A percentile compares a stretch with the other conserved stretches of the same genome.
Evolutionary conservation across 208 protist species (phyloP).

Genomic region (Wallacemonas sp.): DNA sequence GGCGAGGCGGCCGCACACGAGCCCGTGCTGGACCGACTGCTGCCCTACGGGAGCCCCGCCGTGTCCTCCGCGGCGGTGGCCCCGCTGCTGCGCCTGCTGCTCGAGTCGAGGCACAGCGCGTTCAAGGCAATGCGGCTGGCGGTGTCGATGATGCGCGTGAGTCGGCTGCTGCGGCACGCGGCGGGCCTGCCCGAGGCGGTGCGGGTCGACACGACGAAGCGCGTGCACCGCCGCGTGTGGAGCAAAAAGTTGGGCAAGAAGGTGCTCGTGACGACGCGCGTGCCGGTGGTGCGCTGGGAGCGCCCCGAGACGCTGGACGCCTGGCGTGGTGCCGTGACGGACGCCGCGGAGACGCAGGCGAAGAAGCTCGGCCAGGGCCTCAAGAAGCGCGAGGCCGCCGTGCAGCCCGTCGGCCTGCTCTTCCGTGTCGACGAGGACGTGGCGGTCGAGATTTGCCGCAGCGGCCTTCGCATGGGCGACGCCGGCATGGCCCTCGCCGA

Average conservation of each 20-base stretch:
- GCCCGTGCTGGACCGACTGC: slow-evolving; percentile 46
- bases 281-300: slow-evolving; percentile 45
- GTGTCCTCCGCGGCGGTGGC: slow-evolving; percentile 40
- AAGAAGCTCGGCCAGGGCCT: neutral
- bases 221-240: slow-evolving; percentile 51
- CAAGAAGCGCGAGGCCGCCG: neutral
- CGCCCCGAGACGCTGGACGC: slow-evolving; percentile 21
- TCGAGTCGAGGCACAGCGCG: slow-evolving; percentile 30
- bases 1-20: slow-evolving; percentile 7
- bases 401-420: slow-evolving; percentile 36
- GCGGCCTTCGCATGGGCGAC: slow-evolving; percentile 51
- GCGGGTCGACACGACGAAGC: slow-evolving; percentile 36
- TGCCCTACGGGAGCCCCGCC: slow-evolving; percentile 43
- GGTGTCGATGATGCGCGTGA: slow-evolving; percentile 41
- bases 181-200: slow-evolving; percentile 38
- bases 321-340: too few relatives aligned
- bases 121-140: slow-evolving; percentile 59
- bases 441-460: slow-evolving; percentile 37
- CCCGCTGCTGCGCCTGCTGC: slow-evolving; percentile 41
- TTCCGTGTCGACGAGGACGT: slow-evolving; percentile 32
- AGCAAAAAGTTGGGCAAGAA: slow-evolving; percentile 29
- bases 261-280: slow-evolving; percentile 39
- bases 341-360: neutral
- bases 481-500: slow-evolving; percentile 40
- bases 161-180: slow-evolving; percentile 57